Percentiles rank a stretch among this genome's conserved stretches.
Evolutionary conservation across 164 flowering plant genomes (phyloP).

Genomic region (Taxillus chinensis): DNA sequence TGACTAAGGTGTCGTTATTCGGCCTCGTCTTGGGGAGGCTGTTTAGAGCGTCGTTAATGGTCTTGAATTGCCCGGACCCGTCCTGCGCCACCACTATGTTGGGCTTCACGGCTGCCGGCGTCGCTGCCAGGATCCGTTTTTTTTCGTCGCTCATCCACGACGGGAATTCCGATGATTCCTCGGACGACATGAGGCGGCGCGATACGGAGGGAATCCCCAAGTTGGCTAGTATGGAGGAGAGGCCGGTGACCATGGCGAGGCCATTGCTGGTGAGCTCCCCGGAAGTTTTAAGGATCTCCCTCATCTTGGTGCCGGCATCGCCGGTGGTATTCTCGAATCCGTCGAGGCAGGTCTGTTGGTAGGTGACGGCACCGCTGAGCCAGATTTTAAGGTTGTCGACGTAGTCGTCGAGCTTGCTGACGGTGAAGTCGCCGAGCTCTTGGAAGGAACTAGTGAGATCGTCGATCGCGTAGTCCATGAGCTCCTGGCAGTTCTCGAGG

Average conservation of each 20-base stretch:
- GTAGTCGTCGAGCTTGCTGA: constrained; percentile 28
- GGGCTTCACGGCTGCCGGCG: constrained; percentile 11
- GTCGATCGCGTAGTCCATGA: constrained; percentile 25
- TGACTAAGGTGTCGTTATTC: constrained; percentile 25
- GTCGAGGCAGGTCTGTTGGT: constrained; percentile 69
- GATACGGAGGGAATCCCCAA: constrained; percentile 11
- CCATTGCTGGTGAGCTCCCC: constrained; percentile 37
- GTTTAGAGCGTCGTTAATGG: constrained; percentile 43
- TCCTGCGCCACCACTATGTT: constrained; percentile 61
- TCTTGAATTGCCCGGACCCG: constrained; percentile 55
- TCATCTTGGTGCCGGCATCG: constrained; percentile 41
- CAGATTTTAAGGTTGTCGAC: constrained; percentile 47
- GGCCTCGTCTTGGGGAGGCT: constrained; percentile 32
- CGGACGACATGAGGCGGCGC: constrained; percentile 13
- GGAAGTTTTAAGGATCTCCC: constrained; percentile 18
- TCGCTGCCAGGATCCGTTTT: constrained; percentile 15
- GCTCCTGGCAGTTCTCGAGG: constrained; percentile 27
- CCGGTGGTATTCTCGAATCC: constrained; percentile 50
- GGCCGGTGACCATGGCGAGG: constrained; percentile 28
- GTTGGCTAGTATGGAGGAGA: constrained; percentile 7
- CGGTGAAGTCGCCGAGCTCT: constrained; percentile 17
- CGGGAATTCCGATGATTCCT: constrained; percentile 6
- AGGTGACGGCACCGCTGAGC: constrained; percentile 61
- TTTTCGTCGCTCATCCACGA: constrained; percentile 14
- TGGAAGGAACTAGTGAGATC: constrained; percentile 22